phyloP scores from a whole-genome alignment of 2,329 filamentous ascomycete genomes.

The Tolypocladium capitatum region DNA sequence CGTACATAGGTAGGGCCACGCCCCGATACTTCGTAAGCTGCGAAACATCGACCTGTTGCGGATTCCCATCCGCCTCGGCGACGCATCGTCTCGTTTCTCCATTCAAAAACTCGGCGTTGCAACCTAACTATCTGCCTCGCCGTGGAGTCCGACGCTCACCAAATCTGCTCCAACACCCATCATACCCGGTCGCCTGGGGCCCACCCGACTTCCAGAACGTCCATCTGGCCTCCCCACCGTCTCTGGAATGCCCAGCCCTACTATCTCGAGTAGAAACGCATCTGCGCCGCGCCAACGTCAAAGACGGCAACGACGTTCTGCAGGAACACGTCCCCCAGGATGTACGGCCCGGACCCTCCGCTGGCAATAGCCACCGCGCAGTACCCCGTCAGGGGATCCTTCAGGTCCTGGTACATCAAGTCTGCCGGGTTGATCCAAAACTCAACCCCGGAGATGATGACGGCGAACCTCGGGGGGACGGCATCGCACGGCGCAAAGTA shows the following conservation, averaged over 20 bases:
- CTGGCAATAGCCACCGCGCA: conserved; percentile 34
- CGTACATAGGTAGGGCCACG: too few relatives aligned
- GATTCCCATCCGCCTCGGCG: background rate
- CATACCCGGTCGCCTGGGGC: too few relatives aligned
- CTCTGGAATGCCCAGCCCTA: background rate
- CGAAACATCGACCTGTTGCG: background rate
- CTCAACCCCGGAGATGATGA: conserved; percentile 28
- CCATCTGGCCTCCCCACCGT: too few relatives aligned
- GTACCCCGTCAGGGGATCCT: conserved; percentile 30
- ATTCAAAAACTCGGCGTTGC: background rate
- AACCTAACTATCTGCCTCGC: background rate
- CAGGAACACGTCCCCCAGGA: conserved; percentile 36
- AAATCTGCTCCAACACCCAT: background rate
- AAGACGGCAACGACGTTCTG: conserved; percentile 37
- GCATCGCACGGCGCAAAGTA: conserved; percentile 38
- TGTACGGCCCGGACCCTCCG: conserved; percentile 31
- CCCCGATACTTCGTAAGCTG: too few relatives aligned
- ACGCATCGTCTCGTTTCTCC: background rate
- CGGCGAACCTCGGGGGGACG: conserved; percentile 28
- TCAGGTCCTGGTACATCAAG: conserved; percentile 29
- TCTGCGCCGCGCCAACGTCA: conserved; percentile 30
- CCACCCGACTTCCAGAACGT: too few relatives aligned
- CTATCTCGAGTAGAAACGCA: conserved; percentile 26
- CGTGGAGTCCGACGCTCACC: background rate
- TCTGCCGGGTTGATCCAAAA: conserved; percentile 35